phyloP scores from a whole-genome alignment of 176 grass and related monocot species.

The Oryza glumipatula region DNA sequence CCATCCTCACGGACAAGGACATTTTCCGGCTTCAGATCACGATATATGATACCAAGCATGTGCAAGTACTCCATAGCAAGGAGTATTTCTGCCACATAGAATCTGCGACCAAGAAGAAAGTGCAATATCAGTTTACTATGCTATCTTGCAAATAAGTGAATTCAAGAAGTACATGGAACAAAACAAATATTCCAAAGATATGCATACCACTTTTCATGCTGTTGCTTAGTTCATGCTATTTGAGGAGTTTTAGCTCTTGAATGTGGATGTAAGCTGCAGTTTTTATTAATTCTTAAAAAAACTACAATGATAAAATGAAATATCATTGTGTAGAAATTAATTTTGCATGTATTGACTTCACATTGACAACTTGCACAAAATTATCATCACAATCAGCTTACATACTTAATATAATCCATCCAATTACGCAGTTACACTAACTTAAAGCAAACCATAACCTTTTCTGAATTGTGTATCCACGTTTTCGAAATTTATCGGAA shows the following conservation, averaged over 20 bases:
- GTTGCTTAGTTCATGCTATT: not conserved
- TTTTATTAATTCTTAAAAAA: conserved; percentile 1
- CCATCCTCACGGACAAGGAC: conserved; percentile 87
- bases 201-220: not conserved
- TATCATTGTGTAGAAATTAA: conserved; percentile 3
- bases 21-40: conserved; percentile 92
- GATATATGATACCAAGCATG: conserved; percentile 91
- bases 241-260: not conserved
- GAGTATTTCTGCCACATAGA: conserved; percentile 91
- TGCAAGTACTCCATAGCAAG: conserved; percentile 91
- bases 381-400: not conserved
- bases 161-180: conserved; percentile 17
- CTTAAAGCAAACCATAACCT: not conserved
- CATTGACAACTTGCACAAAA: not conserved
- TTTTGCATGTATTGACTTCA: not conserved
- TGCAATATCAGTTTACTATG: conserved; percentile 13
- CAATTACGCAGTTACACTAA: not conserved
- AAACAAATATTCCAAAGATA: not conserved
- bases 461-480: not conserved
- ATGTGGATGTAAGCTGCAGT: not conserved
- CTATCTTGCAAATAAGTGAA: conserved; percentile 4
- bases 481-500: not conserved
- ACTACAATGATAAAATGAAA: not conserved
- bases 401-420: not conserved
- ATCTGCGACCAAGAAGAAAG: conserved; percentile 52